Evolutionary conservation across 768 basidiomycete species (phyloP), one percentile per base, ranked within the genome.

Genomic region (Phlebiopsis flavidoalba): DNA sequence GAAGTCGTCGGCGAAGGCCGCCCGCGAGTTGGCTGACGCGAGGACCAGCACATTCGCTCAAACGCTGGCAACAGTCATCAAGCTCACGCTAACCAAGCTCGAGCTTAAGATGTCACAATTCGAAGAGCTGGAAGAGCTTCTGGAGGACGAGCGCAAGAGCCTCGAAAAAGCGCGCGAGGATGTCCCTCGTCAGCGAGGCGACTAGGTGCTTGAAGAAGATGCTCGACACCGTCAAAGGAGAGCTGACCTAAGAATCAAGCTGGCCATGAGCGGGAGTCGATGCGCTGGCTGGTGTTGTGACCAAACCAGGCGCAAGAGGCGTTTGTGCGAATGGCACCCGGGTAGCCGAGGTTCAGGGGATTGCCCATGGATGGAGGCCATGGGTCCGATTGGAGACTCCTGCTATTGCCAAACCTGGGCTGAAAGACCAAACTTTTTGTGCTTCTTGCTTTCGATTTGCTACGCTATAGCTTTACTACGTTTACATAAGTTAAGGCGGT

Each of bases 91-190:
- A 67, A 92, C 82, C 52, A 98, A 98, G 74, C 85, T 98, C 40
- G 95, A 98, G 69, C 78, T 96, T 57, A 98, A 99, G 80, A 91
- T 95, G 86, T 75, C 83, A 1, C 92, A 95, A 72, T 98, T 98
- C 68, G 97, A 98, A 71, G 88, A 93, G 72, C 78, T 99, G 60
- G 97, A 99, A 71, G 89, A 91, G 52, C 76, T 94, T 8, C 77
- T 99, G 55, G 97, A 98, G 71, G 88, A 93, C 56, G 97, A 99
- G 74, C 82, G 94, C 59, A 83, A 89, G 63, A 79, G 84, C 37
- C 74, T 99, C 48, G 97, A 99, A 78, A 85, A n/a, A n/a, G n/a
- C n/a, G 86, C 51, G 86, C 89, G 21, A 82, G 91, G 58, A 80
- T 92, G 75, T 81, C 85, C 43, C 76, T 98, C 46, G 85, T 92